A percentile compares a stretch with the other conserved stretches of the same genome.
Evolutionary conservation across 495 filamentous ascomycete species (phyloP).

Genomic region (Penicillium canescens): DNA sequence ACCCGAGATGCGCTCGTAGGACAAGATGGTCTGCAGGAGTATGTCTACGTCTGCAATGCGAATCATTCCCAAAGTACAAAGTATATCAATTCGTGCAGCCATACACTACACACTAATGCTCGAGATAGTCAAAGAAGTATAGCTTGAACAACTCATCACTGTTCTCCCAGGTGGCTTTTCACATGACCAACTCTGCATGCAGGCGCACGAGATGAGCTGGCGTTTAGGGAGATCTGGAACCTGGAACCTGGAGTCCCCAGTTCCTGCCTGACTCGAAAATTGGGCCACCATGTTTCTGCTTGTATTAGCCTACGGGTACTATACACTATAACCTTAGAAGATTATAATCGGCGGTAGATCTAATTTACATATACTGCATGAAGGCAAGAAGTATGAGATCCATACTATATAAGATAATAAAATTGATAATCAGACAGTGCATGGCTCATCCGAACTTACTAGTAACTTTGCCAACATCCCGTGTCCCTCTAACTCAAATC

Average conservation of each 20-base stretch:
- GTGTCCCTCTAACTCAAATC: background rate
- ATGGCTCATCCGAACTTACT: no score
- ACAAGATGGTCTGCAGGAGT: constrained; percentile 9
- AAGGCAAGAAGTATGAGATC: no score
- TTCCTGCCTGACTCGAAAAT: constrained; percentile 14
- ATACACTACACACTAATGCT: background rate
- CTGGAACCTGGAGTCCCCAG: background rate
- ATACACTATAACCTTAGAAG: background rate
- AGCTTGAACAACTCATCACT: background rate
- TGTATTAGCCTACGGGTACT: background rate
- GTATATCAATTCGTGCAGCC: background rate
- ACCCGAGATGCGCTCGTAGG: constrained; percentile 7
- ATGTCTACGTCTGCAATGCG: constrained; percentile 3
- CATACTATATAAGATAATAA: no score
- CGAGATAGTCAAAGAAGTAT: background rate
- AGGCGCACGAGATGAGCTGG: constrained; percentile 31
- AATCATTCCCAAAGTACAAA: constrained; percentile 1
- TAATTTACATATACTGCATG: background rate
- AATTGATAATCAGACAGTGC: no score
- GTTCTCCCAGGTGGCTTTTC: constrained; percentile 19
- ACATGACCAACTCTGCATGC: constrained; percentile 49
- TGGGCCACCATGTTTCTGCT: constrained; percentile 6
- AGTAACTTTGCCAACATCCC: no score
- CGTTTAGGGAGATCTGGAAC: constrained; percentile 17
- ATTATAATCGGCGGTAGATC: background rate